Evolutionary conservation across 495 filamentous ascomycete species (phyloP), one percentile per base, ranked within the genome.

Genomic region (Tuber aestivum): DNA sequence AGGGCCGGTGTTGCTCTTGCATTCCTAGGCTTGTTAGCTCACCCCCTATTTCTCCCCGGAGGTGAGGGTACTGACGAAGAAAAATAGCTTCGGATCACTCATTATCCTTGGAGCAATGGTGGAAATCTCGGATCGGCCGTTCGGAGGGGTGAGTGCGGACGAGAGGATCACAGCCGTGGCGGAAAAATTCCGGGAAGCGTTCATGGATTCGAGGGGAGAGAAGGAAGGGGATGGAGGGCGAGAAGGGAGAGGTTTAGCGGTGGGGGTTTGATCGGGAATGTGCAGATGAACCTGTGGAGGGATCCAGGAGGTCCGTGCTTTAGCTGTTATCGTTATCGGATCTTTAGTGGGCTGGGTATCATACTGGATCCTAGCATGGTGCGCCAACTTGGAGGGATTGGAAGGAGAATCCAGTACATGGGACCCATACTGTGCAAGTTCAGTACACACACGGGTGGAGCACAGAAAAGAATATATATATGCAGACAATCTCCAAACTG

Each of bases 151-250:
- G 65, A 75, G 76, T 16, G 72, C 70, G 3, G 78, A 79, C 42
- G 70, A 76, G 23, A 79, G 72, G 16, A 79, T 79, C 38, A 75
- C 69, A 4, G 78, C 76, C 72, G 72, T 77, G 1, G 78, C 78
- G 65, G 78, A 79, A 45, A 79, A 79, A 70, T 79, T 79, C 32
- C 61, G 78, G 37, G 78, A 79, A 71, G 78, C 78, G 37, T 65
- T 79, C 61, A 21, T 75, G 42, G 78, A 79, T n/a, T 37, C 79
- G 38, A 75, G 76, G n/a, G 65, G 45, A 21, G 56, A 71, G 70
- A 76, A 75, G 35, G 73, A 68, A 1, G 72, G 37, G 18, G 65
- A 35, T n/a, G 18, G 73, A 48, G 56, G 74, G 42, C 42, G 65
- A 50, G 69, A 78, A 76, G 40, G 76, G 72, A 32, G 56, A 32